Percentiles rank a stretch among this genome's conserved stretches.
Evolutionary conservation across 2,329 filamentous ascomycete species (phyloP).

Genomic region (Aspergillus viridinutans): DNA sequence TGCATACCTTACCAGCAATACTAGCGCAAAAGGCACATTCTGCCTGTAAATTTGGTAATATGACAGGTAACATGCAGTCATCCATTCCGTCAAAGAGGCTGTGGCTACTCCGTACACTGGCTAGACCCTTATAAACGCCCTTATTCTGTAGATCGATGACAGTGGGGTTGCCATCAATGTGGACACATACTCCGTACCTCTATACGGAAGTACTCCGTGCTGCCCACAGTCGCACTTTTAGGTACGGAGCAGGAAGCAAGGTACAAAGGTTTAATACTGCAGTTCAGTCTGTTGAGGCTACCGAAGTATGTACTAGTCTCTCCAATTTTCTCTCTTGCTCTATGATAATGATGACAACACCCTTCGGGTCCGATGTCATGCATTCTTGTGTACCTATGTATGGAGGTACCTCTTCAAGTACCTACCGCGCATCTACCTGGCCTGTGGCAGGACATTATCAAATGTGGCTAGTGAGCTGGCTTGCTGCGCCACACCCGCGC

Average conservation of each 20-base stretch:
- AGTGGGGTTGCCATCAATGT: background rate
- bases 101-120: background rate
- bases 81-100: background rate
- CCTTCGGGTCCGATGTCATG: background rate
- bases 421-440: background rate
- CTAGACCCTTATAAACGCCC: background rate
- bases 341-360: background rate
- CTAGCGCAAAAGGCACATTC: background rate
- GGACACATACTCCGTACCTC: background rate
- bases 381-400: too few species aligned
- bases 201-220: background rate
- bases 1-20: background rate
- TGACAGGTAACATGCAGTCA: background rate
- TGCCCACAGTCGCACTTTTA: background rate
- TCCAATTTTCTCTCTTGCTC: background rate
- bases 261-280: background rate
- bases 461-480: conserved; percentile 7
- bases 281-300: background rate
- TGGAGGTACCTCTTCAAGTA: background rate
- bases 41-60: background rate
- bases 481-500: conserved; percentile 10
- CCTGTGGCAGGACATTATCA: conserved; percentile 10
- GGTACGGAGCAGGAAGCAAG: background rate
- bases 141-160: background rate
- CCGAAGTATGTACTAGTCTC: background rate